Percentiles rank a stretch among this genome's conserved stretches.
Evolutionary conservation across 495 filamentous ascomycete species (phyloP).

Genomic region (Tricharina praecox): DNA sequence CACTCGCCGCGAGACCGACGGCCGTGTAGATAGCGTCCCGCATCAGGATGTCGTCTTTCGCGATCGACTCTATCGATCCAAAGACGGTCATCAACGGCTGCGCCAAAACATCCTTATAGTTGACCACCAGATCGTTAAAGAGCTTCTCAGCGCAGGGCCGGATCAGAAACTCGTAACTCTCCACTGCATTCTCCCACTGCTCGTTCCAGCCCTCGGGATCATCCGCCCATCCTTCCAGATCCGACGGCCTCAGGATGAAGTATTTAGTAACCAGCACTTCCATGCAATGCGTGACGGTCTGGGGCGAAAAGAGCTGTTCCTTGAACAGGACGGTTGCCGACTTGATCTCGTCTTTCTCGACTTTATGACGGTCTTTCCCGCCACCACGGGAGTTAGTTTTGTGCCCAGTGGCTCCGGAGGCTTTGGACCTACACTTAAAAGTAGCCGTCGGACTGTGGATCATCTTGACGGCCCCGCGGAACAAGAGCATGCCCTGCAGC

Average conservation of each 20-base stretch:
- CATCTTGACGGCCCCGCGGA: conserved; percentile 72
- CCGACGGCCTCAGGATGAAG: conserved; percentile 69
- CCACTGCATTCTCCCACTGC: conserved; percentile 58
- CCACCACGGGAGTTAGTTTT: conserved; percentile 3
- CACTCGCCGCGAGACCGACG: conserved; percentile 65
- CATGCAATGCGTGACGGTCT: conserved; percentile 60
- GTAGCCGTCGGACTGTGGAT: conserved; percentile 61
- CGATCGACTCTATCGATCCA: conserved; percentile 48
- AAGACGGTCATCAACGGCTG: conserved; percentile 66
- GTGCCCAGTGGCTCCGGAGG: neutral
- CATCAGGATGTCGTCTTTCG: conserved; percentile 52
- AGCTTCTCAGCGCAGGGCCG: conserved; percentile 83
- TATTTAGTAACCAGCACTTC: conserved; percentile 70
- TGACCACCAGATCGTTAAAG: conserved; percentile 74
- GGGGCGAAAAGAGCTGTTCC: conserved; percentile 51
- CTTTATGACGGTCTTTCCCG: conserved; percentile 40
- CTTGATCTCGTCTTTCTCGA: conserved; percentile 35
- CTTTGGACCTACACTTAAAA: conserved; percentile 43
- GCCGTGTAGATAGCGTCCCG: conserved; percentile 92
- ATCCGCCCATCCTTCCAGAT: conserved; percentile 79
- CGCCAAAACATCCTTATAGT: conserved; percentile 64
- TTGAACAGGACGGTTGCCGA: conserved; percentile 44
- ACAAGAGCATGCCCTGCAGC: conserved; percentile 61
- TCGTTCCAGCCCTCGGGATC: conserved; percentile 88
- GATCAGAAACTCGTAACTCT: conserved; percentile 74